A percentile compares a stretch with the other conserved stretches of the same genome.
Evolutionary conservation across 768 basidiomycete species (phyloP).

Genomic region (Naganishia friedmannii): DNA sequence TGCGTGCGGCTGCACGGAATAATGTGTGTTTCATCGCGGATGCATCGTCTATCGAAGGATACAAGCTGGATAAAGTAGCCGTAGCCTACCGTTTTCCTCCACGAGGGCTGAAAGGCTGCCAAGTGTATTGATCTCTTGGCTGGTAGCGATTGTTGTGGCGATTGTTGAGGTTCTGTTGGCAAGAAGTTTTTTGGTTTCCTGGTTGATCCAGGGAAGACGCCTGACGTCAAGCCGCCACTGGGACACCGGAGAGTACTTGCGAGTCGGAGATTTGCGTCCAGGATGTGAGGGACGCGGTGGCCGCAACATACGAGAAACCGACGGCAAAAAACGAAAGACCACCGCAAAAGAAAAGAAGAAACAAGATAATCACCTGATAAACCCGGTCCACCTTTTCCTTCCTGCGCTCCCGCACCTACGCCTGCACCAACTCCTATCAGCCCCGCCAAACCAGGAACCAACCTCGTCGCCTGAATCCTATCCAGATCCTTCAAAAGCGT

Average conservation of each 20-base stretch:
- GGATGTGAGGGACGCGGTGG: background rate
- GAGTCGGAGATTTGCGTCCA: background rate
- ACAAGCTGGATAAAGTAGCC: slow-evolving; percentile 5
- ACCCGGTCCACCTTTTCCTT: background rate
- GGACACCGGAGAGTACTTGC: background rate
- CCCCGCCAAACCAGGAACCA: background rate
- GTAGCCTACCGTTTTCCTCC: too few species aligned
- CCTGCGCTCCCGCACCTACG: background rate
- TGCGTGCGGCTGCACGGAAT: background rate
- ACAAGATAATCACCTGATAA: slow-evolving; percentile 8
- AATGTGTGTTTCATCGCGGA: slow-evolving; percentile 11
- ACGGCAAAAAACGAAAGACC: background rate
- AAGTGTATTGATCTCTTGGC: too few species aligned
- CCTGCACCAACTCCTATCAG: background rate
- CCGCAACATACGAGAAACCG: background rate
- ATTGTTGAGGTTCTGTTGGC: too few species aligned
- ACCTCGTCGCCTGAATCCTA: background rate
- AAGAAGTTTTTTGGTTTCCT: too few species aligned
- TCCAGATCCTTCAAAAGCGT: slow-evolving; percentile 3
- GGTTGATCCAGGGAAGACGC: too few species aligned
- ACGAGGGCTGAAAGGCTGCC: too few species aligned
- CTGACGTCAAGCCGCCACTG: too few species aligned
- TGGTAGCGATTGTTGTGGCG: too few species aligned
- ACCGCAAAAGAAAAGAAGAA: background rate
- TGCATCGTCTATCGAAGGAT: slow-evolving; percentile 24